A percentile compares a stretch with the other conserved stretches of the same genome.
These are phyloP conservation scores for Glycine latifolia DNA, from an alignment of 306 rosid genomes.

Conservation along the genomic window DNA sequence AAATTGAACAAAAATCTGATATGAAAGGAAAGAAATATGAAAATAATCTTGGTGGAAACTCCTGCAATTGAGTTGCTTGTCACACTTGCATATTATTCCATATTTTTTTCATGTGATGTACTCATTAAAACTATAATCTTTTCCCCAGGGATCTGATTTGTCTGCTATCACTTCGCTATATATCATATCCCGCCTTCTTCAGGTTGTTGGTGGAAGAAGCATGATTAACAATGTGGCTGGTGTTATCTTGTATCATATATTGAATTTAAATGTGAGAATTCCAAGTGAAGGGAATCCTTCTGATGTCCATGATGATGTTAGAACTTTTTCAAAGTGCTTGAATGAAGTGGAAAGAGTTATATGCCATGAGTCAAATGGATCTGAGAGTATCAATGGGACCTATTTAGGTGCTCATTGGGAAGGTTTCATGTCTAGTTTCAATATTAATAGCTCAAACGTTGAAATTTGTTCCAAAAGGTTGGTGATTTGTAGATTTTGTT, in stretches of 20 bases:
- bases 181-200: slow-evolving; percentile 72
- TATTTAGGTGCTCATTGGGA: slow-evolving; percentile 44
- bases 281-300: slow-evolving; percentile 47
- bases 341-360: slow-evolving; percentile 52
- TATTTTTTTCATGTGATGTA: slow-evolving; percentile 26
- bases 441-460: slow-evolving; percentile 24
- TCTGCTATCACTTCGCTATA: slow-evolving; percentile 69
- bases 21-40: slow-evolving; percentile 37
- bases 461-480: slow-evolving; percentile 59
- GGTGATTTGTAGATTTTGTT: slow-evolving; percentile 37
- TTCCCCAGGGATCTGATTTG: slow-evolving; percentile 64
- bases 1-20: not conserved
- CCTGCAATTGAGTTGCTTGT: slow-evolving; percentile 30
- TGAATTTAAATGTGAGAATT: slow-evolving; percentile 49
- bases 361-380: slow-evolving; percentile 53
- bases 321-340: slow-evolving; percentile 51
- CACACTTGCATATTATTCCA: slow-evolving; percentile 20
- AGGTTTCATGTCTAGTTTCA: slow-evolving; percentile 47
- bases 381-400: slow-evolving; percentile 43
- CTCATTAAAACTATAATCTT: slow-evolving; percentile 43
- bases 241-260: slow-evolving; percentile 57
- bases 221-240: slow-evolving; percentile 65
- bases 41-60: slow-evolving; percentile 29
- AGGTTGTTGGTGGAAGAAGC: slow-evolving; percentile 76
- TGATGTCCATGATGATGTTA: slow-evolving; percentile 41